phyloP scores from a whole-genome alignment of 192 early-diverging fungal genomes.

The Diversispora epigaea region DNA sequence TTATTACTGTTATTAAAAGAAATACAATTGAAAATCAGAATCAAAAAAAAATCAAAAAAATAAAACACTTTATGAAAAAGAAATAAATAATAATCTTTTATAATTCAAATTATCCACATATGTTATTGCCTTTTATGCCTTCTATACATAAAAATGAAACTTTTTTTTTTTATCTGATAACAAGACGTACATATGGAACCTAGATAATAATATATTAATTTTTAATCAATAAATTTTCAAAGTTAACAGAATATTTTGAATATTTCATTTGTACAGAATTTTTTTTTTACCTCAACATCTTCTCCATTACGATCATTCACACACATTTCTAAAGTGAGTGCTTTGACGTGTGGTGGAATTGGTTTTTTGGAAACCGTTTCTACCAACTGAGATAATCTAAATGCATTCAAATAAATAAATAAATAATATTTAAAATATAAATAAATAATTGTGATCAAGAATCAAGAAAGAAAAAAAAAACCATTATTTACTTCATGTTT shows the following conservation, averaged over 20 bases:
- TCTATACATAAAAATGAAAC: too few relatives aligned
- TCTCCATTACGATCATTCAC: constrained; percentile 86
- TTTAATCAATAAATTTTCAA: constrained; percentile 7
- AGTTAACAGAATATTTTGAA: constrained; percentile 6
- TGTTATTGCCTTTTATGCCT: too few relatives aligned
- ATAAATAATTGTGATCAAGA: not conserved
- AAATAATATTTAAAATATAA: not conserved
- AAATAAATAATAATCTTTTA: too few relatives aligned
- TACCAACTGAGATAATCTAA: constrained; percentile 69
- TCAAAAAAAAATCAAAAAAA: too few relatives aligned
- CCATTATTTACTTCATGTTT: constrained; percentile 64
- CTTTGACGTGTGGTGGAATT: constrained; percentile 79
- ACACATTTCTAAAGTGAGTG: constrained; percentile 84
- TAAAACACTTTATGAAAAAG: too few relatives aligned
- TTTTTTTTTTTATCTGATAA: constrained; percentile 22
- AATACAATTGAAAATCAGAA: too few relatives aligned
- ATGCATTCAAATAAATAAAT: not conserved
- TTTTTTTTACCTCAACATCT: constrained; percentile 74
- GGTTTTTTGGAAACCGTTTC: constrained; percentile 85
- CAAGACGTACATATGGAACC: constrained; percentile 51
- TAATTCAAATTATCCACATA: too few relatives aligned
- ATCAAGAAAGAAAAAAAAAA: not conserved
- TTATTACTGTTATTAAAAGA: too few relatives aligned
- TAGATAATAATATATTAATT: constrained; percentile 4
- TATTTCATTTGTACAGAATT: not conserved